phyloP scores from a whole-genome alignment of 208 protist species.

The Leishmania lainsoni region DNA sequence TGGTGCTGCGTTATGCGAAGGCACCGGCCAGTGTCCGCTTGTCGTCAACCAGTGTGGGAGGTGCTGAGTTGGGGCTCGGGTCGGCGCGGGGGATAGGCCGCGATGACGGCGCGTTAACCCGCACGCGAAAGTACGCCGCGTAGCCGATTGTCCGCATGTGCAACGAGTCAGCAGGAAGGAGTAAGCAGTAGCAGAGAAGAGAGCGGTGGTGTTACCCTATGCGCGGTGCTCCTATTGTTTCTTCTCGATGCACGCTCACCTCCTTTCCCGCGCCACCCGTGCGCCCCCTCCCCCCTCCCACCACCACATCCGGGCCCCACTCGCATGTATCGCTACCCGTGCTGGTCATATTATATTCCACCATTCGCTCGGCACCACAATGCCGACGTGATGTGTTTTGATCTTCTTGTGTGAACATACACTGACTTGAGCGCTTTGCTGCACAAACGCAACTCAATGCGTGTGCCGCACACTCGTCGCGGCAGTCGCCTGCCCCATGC shows the following conservation, averaged over 20 bases:
- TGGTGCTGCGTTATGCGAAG: conserved; percentile 1
- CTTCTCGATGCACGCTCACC: not conserved
- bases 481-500: not conserved
- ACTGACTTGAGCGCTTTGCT: not conserved
- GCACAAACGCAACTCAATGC: not conserved
- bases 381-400: not conserved
- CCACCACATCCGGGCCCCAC: not conserved
- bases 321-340: not conserved
- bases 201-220: not conserved
- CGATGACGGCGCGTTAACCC: not conserved
- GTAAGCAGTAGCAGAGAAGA: not conserved
- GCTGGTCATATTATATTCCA: not conserved
- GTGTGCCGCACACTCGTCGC: not conserved
- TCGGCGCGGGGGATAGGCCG: conserved; percentile 1
- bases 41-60: not conserved
- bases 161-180: too few relatives aligned
- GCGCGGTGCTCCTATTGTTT: not conserved
- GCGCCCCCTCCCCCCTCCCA: not conserved
- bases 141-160: not conserved
- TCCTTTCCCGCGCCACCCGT: not conserved
- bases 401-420: not conserved
- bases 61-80: not conserved
- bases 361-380: not conserved
- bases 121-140: not conserved
- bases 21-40: conserved; percentile 6